Percentiles rank a stretch among this genome's conserved stretches.
phyloP scores from a whole-genome alignment of 192 early-diverging fungal genomes.

The Gryganskiella cystojenkinii region DNA sequence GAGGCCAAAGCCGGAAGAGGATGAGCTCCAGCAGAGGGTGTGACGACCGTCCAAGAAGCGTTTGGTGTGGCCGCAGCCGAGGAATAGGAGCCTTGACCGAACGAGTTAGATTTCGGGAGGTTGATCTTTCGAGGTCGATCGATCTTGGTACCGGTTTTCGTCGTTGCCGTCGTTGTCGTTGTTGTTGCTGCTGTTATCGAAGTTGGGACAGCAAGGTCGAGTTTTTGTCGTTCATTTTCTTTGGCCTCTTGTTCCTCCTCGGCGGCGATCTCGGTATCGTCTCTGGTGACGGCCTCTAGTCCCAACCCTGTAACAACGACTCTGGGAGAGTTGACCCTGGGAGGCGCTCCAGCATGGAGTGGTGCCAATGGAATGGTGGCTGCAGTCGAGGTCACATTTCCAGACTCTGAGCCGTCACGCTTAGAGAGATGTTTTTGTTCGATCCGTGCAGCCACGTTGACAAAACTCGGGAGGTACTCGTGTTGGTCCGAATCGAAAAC shows the following conservation, averaged over 20 bases:
- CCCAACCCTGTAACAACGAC: slow-evolving; percentile 12
- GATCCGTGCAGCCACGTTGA: slow-evolving; percentile 30
- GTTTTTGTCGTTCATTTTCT: neutral
- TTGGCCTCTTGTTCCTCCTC: neutral
- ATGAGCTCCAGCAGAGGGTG: too few relatives aligned
- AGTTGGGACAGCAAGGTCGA: neutral
- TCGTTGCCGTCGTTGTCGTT: neutral
- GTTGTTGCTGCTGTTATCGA: slow-evolving; percentile 9
- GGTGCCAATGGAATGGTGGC: neutral
- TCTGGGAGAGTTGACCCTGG: neutral
- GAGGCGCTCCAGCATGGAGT: neutral
- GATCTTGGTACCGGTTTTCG: too few relatives aligned
- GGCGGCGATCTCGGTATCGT: slow-evolving; percentile 1
- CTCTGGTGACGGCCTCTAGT: neutral
- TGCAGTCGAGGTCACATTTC: too few relatives aligned
- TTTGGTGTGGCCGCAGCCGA: neutral
- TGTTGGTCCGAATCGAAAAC: slow-evolving; percentile 29
- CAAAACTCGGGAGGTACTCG: slow-evolving; percentile 27
- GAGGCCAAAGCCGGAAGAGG: too few relatives aligned
- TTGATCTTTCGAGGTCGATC: neutral
- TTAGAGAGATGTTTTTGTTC: slow-evolving; percentile 10
- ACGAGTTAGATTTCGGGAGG: neutral
- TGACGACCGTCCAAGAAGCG: too few relatives aligned
- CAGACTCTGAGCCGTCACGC: too few relatives aligned
- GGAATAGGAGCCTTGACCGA: neutral